Conservation (phyloP, 2,329 filamentous ascomycete genomes). For the Colletotrichum sp. region DNA sequence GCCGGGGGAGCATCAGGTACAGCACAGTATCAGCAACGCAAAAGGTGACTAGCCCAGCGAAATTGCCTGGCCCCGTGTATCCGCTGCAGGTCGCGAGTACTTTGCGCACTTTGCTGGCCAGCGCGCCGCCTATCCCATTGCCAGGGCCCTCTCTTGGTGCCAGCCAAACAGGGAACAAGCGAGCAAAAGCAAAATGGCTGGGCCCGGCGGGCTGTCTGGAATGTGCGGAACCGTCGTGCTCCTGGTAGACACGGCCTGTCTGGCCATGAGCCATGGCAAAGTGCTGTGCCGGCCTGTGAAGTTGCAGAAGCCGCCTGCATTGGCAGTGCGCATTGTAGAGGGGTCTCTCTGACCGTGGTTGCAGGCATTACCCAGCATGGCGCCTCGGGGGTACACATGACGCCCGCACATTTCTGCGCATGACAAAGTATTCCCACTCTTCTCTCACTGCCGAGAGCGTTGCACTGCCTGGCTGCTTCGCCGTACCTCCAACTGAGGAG, state of each 20-base stretch:
- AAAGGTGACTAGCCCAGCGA: conserved; percentile 7
- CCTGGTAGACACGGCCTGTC: neutral
- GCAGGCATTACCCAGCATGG: conserved; percentile 15
- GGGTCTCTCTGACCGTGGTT: neutral
- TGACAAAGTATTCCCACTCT: conserved; percentile 18
- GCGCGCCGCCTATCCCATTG: conserved; percentile 6
- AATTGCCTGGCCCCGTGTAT: conserved; percentile 18
- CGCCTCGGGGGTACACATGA: conserved; percentile 5
- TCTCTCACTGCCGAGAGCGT: conserved; percentile 1
- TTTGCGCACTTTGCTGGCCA: conserved; percentile 17
- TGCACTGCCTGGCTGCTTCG: conserved; percentile 4
- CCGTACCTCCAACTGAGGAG: neutral
- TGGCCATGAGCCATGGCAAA: conserved; percentile 1
- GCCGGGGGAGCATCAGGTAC: conserved; percentile 17
- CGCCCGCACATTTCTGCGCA: conserved; percentile 3
- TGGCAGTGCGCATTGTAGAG: conserved; percentile 2
- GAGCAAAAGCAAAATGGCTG: conserved; percentile 22
- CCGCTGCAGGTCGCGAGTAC: conserved; percentile 19
- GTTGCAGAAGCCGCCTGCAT: conserved; percentile 10
- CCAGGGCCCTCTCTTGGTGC: neutral
- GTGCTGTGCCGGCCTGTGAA: conserved; percentile 2
- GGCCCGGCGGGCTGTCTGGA: conserved; percentile 13
- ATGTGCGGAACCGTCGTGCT: conserved; percentile 14
- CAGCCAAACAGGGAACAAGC: conserved; percentile 18
- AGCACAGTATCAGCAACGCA: conserved; percentile 21